phyloP scores from a whole-genome alignment of 78 protist genomes.

The Dictyostelium discoideum region DNA sequence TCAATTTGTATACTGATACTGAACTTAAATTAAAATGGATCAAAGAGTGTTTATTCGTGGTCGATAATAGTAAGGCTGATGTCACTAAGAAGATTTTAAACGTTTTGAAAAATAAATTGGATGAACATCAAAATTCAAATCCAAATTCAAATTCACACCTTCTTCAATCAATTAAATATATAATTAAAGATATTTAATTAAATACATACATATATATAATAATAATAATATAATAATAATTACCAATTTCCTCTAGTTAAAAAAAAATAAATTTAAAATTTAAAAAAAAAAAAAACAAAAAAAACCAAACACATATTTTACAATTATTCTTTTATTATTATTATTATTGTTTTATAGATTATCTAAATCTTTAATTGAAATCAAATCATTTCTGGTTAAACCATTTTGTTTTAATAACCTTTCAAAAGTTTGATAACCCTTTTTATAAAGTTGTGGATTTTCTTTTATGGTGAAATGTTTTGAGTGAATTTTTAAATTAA shows the following conservation, averaged over 20 bases:
- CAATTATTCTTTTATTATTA: no score
- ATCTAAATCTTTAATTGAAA: not conserved
- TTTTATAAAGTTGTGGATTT: not conserved
- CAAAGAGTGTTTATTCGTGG: slow-evolving; percentile 21
- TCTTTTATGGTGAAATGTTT: not conserved
- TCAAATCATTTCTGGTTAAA: not conserved
- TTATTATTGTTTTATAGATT: not conserved
- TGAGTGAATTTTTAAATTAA: not conserved
- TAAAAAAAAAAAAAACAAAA: no score
- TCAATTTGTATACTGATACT: slow-evolving; percentile 12
- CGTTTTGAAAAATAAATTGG: slow-evolving; percentile 13
- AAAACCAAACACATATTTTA: no score
- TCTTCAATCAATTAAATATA: slow-evolving; percentile 12
- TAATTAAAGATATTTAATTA: not conserved
- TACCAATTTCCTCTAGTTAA: no score
- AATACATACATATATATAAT: no score
- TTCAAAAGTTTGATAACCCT: not conserved
- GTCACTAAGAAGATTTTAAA: slow-evolving; percentile 11
- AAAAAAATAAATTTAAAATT: no score
- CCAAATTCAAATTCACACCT: not conserved
- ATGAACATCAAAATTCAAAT: not conserved
- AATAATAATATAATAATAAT: no score
- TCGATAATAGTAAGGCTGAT: not conserved
- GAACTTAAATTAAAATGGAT: slow-evolving; percentile 71
- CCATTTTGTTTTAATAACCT: not conserved